Percentiles rank a stretch among this genome's conserved stretches.
These are phyloP conservation scores for Stephanodiscus triporus DNA, from an alignment of 108 stramenopile species.

Conservation along the genomic window DNA sequence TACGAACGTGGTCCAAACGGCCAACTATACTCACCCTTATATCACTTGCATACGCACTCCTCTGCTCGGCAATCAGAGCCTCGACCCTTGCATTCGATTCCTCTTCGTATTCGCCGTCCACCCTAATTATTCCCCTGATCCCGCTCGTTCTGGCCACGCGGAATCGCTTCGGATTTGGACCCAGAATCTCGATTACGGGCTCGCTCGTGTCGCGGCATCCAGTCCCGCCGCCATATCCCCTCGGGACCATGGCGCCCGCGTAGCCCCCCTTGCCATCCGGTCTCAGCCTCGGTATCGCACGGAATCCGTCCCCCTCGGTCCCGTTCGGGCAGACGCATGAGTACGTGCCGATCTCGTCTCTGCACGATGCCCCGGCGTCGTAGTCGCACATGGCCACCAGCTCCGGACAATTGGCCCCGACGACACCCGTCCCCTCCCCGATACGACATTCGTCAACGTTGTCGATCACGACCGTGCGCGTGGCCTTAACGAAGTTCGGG, in stretches of 20 bases:
- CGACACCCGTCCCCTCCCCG: slow-evolving; percentile 32
- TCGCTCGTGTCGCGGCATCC: slow-evolving; percentile 85
- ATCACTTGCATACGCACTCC: slow-evolving; percentile 64
- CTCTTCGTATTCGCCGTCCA: slow-evolving; percentile 15
- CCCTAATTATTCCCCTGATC: slow-evolving; percentile 62
- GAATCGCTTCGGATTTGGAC: slow-evolving; percentile 87
- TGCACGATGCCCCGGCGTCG: slow-evolving; percentile 73
- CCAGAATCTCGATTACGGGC: slow-evolving; percentile 75
- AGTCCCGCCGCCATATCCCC: slow-evolving; percentile 83
- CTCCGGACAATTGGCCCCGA: slow-evolving; percentile 62
- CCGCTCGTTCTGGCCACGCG: slow-evolving; percentile 67
- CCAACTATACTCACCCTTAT: slow-evolving; percentile 58
- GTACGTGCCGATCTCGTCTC: slow-evolving; percentile 87
- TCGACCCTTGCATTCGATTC: slow-evolving; percentile 40
- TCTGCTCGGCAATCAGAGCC: slow-evolving; percentile 46
- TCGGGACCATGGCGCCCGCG: slow-evolving; percentile 46
- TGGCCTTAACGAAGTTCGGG: slow-evolving; percentile 62
- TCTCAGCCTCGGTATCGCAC: slow-evolving; percentile 37
- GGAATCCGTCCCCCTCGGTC: slow-evolving; percentile 89
- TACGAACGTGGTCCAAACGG: slow-evolving; percentile 9
- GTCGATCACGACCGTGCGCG: slow-evolving; percentile 84
- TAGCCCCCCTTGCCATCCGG: slow-evolving; percentile 34
- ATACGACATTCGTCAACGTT: slow-evolving; percentile 90
- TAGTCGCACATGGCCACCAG: slow-evolving; percentile 84
- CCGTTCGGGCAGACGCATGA: slow-evolving; percentile 84